Conservation (phyloP, 2,329 filamentous ascomycete species). For the Sporothrix protearum region DNA sequence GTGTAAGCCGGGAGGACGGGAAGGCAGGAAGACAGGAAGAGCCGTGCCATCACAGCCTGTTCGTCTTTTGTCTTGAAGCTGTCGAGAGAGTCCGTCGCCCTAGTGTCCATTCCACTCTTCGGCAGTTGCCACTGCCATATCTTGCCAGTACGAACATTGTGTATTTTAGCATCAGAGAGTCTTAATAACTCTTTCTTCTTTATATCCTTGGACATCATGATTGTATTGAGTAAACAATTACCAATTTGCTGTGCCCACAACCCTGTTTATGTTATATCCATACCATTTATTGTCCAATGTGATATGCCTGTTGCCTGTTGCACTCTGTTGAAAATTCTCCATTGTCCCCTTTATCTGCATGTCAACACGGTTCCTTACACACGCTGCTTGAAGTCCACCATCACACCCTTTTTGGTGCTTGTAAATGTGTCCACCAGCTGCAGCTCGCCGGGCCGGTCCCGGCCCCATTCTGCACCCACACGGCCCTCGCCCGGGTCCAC, state of each 20-base stretch:
- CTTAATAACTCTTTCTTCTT: background rate
- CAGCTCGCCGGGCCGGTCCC: conserved; percentile 58
- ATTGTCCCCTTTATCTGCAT: background rate
- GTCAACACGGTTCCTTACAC: background rate
- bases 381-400: conserved; percentile 55
- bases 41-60: no score
- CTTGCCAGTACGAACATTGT: background rate
- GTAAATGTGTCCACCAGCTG: conserved; percentile 71
- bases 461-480: conserved; percentile 49
- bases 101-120: background rate
- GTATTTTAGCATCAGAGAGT: background rate
- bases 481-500: conserved; percentile 53
- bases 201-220: background rate
- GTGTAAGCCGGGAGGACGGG: background rate
- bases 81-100: background rate
- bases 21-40: background rate
- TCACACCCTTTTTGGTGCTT: conserved; percentile 66
- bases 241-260: background rate
- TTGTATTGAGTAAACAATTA: background rate
- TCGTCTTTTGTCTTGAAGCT: no score
- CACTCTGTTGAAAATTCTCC: background rate
- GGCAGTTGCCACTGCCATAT: background rate
- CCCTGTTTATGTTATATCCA: background rate
- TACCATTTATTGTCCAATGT: background rate
- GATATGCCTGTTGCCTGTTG: background rate